phyloP scores from a whole-genome alignment of 495 filamentous ascomycete species.

The Penicillium maclennaniae region DNA sequence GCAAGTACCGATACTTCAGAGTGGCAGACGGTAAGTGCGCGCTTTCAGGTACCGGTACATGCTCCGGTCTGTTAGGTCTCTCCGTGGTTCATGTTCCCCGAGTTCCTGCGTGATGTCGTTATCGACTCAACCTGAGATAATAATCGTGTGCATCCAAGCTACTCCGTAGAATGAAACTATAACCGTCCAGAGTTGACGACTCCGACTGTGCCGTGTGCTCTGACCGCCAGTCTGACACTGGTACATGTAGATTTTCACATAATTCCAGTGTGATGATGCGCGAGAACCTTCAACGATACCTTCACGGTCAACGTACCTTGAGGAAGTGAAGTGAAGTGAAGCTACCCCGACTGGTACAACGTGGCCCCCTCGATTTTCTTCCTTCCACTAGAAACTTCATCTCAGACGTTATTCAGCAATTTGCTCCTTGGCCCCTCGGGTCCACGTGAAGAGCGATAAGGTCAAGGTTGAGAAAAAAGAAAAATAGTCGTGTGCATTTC shows the following conservation, averaged over 20 bases:
- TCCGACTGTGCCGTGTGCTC: constrained; percentile 1
- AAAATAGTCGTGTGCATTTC: constrained; percentile 22
- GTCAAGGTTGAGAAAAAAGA: constrained; percentile 17
- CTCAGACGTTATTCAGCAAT: neutral
- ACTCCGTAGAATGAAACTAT: neutral
- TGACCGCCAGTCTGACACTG: constrained; percentile 12
- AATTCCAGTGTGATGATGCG: neutral
- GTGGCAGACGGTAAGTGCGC: no score
- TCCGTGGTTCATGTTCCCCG: neutral
- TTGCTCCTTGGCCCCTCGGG: neutral
- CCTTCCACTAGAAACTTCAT: neutral
- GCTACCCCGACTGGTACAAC: neutral
- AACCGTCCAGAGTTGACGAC: neutral
- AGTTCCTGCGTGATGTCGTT: neutral
- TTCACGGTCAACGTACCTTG: neutral
- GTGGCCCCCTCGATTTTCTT: neutral
- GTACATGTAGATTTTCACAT: neutral
- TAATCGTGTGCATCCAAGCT: neutral
- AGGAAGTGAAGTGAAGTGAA: neutral
- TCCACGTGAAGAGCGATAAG: constrained; percentile 26
- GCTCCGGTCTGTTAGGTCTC: neutral
- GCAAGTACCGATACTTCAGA: neutral
- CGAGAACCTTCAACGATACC: neutral
- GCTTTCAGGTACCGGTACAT: neutral
- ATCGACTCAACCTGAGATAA: neutral